Evolutionary conservation across 2,329 filamentous ascomycete species (phyloP).

Genomic region (Colletotrichum lini): DNA sequence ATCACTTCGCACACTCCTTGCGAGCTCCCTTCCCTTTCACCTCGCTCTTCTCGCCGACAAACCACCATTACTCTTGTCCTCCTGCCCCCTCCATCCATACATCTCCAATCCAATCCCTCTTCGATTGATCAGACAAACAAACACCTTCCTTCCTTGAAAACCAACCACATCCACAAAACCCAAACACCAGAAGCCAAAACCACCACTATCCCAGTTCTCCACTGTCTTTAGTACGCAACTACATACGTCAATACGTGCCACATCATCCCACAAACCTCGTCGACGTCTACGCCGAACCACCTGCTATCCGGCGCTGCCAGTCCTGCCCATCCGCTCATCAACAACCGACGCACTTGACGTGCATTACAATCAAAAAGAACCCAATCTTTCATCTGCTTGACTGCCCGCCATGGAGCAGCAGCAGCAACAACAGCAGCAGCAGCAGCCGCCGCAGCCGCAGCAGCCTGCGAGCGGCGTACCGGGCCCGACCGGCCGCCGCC

Average conservation of each 20-base stretch:
- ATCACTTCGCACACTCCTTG: conserved; percentile 44
- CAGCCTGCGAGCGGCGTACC: conserved; percentile 70
- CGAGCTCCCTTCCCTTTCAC: conserved; percentile 42
- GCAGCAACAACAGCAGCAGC: conserved; percentile 58
- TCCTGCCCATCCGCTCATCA: conserved; percentile 25
- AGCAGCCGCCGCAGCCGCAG: conserved; percentile 63
- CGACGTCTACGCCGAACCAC: conserved; percentile 30
- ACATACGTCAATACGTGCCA: conserved; percentile 43
- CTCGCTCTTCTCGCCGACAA: conserved; percentile 42
- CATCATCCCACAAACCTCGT: conserved; percentile 41
- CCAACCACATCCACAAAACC: conserved; percentile 34
- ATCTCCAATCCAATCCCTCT: conserved; percentile 40
- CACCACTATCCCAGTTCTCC: conserved; percentile 43
- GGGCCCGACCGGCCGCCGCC: conserved; percentile 87
- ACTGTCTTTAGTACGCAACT: conserved; percentile 43
- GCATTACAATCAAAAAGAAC: conserved; percentile 53
- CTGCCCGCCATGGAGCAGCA: conserved; percentile 72
- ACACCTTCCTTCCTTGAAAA: conserved; percentile 40
- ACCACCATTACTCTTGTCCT: conserved; percentile 24
- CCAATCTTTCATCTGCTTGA: conserved; percentile 45
- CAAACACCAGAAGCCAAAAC: conserved; percentile 38
- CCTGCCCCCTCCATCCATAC: conserved; percentile 20
- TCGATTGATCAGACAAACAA: conserved; percentile 36
- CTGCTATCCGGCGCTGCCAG: conserved; percentile 39
- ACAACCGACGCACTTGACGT: conserved; percentile 56